These are phyloP conservation scores for Sclerotinia trifoliorum DNA, from an alignment of 2,329 filamentous ascomycete species.

Conservation along the genomic window DNA sequence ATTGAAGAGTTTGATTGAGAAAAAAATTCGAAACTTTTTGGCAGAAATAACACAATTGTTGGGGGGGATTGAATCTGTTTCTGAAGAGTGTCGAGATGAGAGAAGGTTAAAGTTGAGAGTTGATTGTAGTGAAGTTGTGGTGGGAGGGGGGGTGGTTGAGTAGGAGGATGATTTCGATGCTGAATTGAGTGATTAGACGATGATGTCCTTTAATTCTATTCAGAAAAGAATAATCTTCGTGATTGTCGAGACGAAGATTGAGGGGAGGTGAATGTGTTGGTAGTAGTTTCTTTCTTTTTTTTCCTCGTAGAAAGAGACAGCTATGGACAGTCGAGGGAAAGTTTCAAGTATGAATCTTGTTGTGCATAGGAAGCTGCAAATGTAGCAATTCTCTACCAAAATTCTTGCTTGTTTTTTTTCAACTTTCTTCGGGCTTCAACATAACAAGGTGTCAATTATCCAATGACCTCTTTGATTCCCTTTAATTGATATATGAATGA, in stretches of 20 bases:
- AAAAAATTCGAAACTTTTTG: not conserved
- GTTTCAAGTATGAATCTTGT: constrained; percentile 26
- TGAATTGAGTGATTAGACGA: constrained; percentile 2
- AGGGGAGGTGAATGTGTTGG: constrained; percentile 9
- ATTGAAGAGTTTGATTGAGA: not conserved
- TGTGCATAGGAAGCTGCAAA: constrained; percentile 1
- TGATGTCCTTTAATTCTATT: constrained; percentile 2
- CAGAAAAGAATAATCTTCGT: constrained; percentile 16
- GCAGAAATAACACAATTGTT: constrained; percentile 12
- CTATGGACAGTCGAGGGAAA: constrained; percentile 34
- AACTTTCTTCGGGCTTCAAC: constrained; percentile 22
- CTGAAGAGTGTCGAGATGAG: constrained; percentile 8
- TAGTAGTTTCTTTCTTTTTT: constrained; percentile 25
- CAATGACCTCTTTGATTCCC: constrained; percentile 16
- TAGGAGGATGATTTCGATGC: constrained; percentile 8
- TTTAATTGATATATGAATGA: constrained; percentile 14
- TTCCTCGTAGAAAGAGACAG: constrained; percentile 31
- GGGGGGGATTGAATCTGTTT: not conserved
- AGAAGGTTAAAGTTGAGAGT: not conserved
- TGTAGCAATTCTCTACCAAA: constrained; percentile 21
- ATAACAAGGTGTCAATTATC: constrained; percentile 27
- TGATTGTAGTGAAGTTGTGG: constrained; percentile 1
- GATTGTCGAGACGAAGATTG: constrained; percentile 10
- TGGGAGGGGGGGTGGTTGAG: not conserved
- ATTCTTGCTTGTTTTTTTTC: constrained; percentile 1